Evolutionary conservation across 768 basidiomycete genomes (phyloP), one percentile per base, ranked within the genome.

Genomic region (Clavaria fumosa): DNA sequence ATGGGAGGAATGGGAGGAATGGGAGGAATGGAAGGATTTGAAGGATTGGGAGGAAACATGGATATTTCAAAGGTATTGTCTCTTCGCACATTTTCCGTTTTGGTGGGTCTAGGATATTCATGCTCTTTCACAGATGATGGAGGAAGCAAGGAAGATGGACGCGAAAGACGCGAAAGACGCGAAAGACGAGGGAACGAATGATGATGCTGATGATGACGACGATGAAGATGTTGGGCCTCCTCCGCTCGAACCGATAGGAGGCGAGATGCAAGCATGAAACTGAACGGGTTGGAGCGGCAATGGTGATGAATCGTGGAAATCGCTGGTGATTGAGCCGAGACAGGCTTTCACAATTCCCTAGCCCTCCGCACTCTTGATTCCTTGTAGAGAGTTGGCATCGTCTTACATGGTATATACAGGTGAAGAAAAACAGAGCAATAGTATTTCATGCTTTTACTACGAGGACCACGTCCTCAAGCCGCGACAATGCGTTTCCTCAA

Each of bases 171-270:
- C n/a, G n/a, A n/a, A n/a, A n/a, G n/a, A n/a, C n/a, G n/a, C n/a
- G n/a, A n/a, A n/a, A n/a, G n/a, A n/a, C 28, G 39, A 31, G 10
- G 26, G 22, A 32, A 23, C 19, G 9, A 39, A 35, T 4, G 61
- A 44, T 17, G 62, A 54, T 14, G 66, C 50, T 17, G 62, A 57
- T 15, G 69, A 63, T 9, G 62, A 65, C 28, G 71, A 69, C 39
- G 57, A 62, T 4, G 71, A 73, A 39, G 75, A 74, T 34, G 79
- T 76, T 28, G 80, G 74, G 35, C 82, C 81, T 39, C 84, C 84
- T 36, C 79, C 83, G 47, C 76, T 88, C 33, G 84, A 86, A 60
- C 72, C 75, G n/a, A 64, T 23, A 14, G n/a, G 14, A 34, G 26
- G 26, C 26, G 26, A 28, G 18, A 5, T 35, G 28, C 34, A 11